Conservation (phyloP, 176 grass and related monocot species). For the Pontederia crassipes region DNA sequence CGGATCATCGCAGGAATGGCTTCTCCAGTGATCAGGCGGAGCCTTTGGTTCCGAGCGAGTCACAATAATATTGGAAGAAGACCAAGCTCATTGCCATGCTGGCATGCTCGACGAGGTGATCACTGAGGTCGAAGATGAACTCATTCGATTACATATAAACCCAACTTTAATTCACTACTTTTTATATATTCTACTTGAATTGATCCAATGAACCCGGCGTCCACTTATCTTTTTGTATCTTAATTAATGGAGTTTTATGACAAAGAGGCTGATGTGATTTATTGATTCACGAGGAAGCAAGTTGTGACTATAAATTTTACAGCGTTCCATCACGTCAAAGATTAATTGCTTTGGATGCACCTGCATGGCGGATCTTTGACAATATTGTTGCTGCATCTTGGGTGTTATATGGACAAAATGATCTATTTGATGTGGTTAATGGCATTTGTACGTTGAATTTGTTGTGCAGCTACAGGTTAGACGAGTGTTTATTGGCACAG, state of each 20-base stretch:
- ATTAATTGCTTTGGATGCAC: neutral
- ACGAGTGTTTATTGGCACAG: too few species aligned
- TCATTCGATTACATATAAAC: neutral
- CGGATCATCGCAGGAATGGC: too few species aligned
- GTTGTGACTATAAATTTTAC: neutral
- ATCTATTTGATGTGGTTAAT: neutral
- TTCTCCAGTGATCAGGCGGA: neutral
- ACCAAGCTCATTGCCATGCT: slow-evolving; percentile 6
- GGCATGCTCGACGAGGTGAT: slow-evolving; percentile 9
- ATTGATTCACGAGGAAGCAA: too few species aligned
- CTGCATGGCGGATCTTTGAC: neutral
- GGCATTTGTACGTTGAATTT: too few species aligned
- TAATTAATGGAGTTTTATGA: neutral
- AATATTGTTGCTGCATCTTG: neutral
- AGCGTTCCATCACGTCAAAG: slow-evolving; percentile 20
- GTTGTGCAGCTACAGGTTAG: too few species aligned
- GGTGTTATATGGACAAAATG: too few species aligned
- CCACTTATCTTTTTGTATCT: neutral
- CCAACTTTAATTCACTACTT: neutral
- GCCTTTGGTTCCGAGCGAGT: neutral
- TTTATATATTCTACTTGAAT: neutral
- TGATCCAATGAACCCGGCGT: neutral
- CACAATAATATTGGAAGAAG: slow-evolving; percentile 6
- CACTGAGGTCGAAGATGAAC: neutral
- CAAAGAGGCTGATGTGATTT: neutral